phyloP scores from a whole-genome alignment of 768 basidiomycete genomes.

The Tubosaeta sp. region DNA sequence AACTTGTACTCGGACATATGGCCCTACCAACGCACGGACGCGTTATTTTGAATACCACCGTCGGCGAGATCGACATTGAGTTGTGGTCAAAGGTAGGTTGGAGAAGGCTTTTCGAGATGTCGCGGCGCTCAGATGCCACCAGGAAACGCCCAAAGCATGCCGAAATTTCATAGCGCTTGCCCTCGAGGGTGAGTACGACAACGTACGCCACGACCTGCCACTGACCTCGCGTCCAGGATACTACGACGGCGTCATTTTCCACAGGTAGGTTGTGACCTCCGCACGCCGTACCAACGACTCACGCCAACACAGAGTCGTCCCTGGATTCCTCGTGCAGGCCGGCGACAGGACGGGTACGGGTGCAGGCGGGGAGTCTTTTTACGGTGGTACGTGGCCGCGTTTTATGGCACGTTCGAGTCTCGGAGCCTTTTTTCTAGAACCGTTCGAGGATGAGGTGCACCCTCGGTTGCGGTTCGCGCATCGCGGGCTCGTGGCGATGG shows the following conservation, averaged over 20 bases:
- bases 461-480: conserved; percentile 86
- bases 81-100: conserved; percentile 79
- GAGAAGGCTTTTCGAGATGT: background rate
- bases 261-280: conserved; percentile 53
- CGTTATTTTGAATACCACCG: conserved; percentile 85
- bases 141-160: conserved; percentile 95
- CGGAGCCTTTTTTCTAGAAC: conserved; percentile 45
- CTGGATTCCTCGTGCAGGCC: conserved; percentile 90
- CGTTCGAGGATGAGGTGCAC: conserved; percentile 92
- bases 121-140: background rate
- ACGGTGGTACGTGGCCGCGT: conserved; percentile 59
- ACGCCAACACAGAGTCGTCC: conserved; percentile 57
- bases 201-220: background rate
- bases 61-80: conserved; percentile 84
- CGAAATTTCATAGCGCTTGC: conserved; percentile 86
- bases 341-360: conserved; percentile 93
- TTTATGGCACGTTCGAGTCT: background rate
- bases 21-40: conserved; percentile 82
- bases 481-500: conserved; percentile 92
- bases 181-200: conserved; percentile 71
- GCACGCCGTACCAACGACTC: background rate
- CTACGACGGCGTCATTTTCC: conserved; percentile 94
- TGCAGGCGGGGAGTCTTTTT: conserved; percentile 90
- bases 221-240: conserved; percentile 56
- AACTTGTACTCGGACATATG: no score